phyloP scores from a whole-genome alignment of 345 rosid genomes.

The Bruguiera gymnorhiza region DNA sequence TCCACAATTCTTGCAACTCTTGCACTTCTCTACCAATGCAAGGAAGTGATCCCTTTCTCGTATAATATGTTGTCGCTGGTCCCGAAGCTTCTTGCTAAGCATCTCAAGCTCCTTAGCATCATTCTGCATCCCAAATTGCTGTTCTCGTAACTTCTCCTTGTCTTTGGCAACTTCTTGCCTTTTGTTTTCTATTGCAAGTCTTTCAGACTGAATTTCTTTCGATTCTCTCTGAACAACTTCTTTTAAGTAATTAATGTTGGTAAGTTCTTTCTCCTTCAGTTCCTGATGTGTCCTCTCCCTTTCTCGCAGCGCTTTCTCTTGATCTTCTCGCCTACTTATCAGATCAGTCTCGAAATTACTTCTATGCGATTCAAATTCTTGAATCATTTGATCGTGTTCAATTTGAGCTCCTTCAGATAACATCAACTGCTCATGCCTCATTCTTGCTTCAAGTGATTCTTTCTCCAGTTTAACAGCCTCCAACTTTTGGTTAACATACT shows the following conservation, averaged over 20 bases:
- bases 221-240: constrained; percentile 48
- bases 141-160: constrained; percentile 48
- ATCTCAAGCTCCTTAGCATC: constrained; percentile 61
- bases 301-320: constrained; percentile 45
- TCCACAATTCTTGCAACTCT: constrained; percentile 58
- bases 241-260: constrained; percentile 36
- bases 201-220: constrained; percentile 50
- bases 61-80: constrained; percentile 46
- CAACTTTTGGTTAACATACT: constrained; percentile 43
- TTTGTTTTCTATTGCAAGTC: constrained; percentile 40
- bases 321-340: constrained; percentile 43
- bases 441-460: constrained; percentile 62
- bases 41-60: constrained; percentile 51
- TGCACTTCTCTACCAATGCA: constrained; percentile 57
- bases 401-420: constrained; percentile 48
- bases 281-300: constrained; percentile 45
- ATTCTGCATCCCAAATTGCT: constrained; percentile 54
- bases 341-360: constrained; percentile 42
- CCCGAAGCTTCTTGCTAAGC: constrained; percentile 55
- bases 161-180: constrained; percentile 45
- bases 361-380: constrained; percentile 55
- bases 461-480: constrained; percentile 56
- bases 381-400: constrained; percentile 50
- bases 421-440: constrained; percentile 52
- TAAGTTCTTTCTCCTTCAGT: constrained; percentile 46